Percentiles rank a stretch among this genome's conserved stretches.
Evolutionary conservation across 139 green algal species (phyloP).

Genomic region (Cymbomonas tetramitiformis): DNA sequence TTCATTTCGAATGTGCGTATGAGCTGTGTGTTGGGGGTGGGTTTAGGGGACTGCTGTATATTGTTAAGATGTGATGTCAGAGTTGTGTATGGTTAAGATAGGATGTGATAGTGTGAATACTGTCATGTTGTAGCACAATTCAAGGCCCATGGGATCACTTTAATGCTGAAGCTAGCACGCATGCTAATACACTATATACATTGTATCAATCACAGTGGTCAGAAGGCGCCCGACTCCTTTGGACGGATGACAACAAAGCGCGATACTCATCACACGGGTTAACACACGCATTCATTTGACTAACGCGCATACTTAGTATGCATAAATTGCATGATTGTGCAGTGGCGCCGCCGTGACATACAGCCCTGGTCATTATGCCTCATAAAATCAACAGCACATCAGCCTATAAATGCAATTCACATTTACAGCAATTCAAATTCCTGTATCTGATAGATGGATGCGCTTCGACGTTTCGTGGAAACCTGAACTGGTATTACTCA

Average conservation of each 20-base stretch:
- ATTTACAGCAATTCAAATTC: neutral
- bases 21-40: too few species aligned
- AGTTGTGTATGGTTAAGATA: too few species aligned
- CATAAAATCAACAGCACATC: too few species aligned
- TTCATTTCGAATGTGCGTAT: too few species aligned
- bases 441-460: neutral
- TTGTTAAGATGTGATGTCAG: too few species aligned
- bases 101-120: too few species aligned
- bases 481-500: neutral
- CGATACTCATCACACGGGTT: neutral
- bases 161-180: neutral
- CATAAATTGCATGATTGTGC: too few species aligned
- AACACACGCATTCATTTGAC: neutral
- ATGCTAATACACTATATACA: neutral
- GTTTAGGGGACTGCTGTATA: too few species aligned
- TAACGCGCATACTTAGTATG: neutral
- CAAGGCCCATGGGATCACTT: neutral
- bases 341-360: too few species aligned
- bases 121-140: neutral
- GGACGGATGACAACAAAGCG: neutral
- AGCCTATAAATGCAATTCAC: neutral
- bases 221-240: neutral
- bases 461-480: neutral
- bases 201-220: neutral
- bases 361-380: too few species aligned